These are phyloP conservation scores for Reutealis trisperma DNA, from an alignment of 345 rosid genomes.

Conservation along the genomic window DNA sequence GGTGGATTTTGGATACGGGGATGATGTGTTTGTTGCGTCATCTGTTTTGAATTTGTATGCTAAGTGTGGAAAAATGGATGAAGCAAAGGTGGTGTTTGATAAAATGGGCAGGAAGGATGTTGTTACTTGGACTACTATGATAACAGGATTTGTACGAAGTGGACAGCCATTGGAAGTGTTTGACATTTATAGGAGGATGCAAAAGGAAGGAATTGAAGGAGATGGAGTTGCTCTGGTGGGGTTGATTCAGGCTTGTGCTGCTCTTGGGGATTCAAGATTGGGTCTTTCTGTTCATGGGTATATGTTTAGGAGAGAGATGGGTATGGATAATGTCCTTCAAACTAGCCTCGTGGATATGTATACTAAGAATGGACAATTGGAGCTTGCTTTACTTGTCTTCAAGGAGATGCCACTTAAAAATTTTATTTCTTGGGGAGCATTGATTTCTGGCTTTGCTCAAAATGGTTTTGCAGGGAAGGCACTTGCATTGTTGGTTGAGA, in stretches of 20 bases:
- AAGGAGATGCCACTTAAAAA: constrained; percentile 46
- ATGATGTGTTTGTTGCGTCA: constrained; percentile 71
- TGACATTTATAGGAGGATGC: constrained; percentile 58
- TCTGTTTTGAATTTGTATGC: constrained; percentile 68
- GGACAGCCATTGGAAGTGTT: constrained; percentile 51
- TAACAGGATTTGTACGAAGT: constrained; percentile 55
- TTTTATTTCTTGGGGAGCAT: constrained; percentile 56
- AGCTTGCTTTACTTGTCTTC: constrained; percentile 54
- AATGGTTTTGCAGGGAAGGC: constrained; percentile 56
- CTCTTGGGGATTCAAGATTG: constrained; percentile 47
- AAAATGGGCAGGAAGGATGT: constrained; percentile 60
- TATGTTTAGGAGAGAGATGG: constrained; percentile 49
- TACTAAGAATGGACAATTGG: constrained; percentile 58
- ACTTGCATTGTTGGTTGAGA: constrained; percentile 47
- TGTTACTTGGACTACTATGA: constrained; percentile 73
- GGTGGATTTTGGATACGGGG: constrained; percentile 50
- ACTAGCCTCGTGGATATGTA: constrained; percentile 73
- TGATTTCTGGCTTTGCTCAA: constrained; percentile 65
- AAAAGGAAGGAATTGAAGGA: constrained; percentile 54
- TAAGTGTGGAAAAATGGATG: constrained; percentile 52
- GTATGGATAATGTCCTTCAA: constrained; percentile 44
- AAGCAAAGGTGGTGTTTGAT: constrained; percentile 53
- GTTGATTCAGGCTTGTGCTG: constrained; percentile 63
- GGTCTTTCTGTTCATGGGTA: constrained; percentile 65
- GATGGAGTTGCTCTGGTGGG: constrained; percentile 59